phyloP scores from a whole-genome alignment of 164 flowering plant genomes.

The Amborella trichopoda region DNA sequence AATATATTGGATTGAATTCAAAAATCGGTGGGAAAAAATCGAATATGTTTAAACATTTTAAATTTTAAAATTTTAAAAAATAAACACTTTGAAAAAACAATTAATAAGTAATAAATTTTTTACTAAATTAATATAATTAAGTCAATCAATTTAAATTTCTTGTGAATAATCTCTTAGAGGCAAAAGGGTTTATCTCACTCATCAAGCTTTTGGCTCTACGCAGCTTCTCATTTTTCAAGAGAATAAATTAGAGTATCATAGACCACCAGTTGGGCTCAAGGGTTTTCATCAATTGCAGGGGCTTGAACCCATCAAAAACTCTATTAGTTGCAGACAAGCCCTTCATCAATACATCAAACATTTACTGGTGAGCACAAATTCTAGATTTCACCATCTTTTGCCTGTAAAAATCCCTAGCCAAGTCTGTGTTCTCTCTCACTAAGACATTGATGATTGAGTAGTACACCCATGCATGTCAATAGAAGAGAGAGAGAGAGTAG shows the following conservation, averaged over 20 bases:
- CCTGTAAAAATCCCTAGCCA: conserved; percentile 76
- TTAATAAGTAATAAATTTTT: no score
- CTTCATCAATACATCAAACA: conserved; percentile 80
- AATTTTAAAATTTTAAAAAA: no score
- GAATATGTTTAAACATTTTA: no score
- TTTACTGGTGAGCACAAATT: conserved; percentile 62
- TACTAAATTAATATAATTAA: no score
- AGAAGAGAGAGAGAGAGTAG: no score
- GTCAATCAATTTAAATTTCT: no score
- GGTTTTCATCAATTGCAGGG: conserved; percentile 51
- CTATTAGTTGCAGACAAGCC: conserved; percentile 82
- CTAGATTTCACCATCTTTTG: conserved; percentile 63
- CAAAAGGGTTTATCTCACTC: conserved; percentile 65
- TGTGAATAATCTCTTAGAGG: no score
- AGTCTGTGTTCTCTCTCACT: conserved; percentile 73
- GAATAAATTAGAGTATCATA: conserved; percentile 78
- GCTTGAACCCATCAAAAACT: conserved; percentile 72
- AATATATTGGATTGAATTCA: no score
- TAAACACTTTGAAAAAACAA: no score
- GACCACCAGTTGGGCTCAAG: conserved; percentile 42
- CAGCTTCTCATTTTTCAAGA: conserved; percentile 67
- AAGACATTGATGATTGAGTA: conserved; percentile 76
- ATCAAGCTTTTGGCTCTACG: conserved; percentile 84
- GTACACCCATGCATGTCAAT: no score
- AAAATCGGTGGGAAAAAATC: no score